These are phyloP conservation scores for Xylaria sp. DNA, from an alignment of 2,329 filamentous ascomycete genomes.

Conservation along the genomic window DNA sequence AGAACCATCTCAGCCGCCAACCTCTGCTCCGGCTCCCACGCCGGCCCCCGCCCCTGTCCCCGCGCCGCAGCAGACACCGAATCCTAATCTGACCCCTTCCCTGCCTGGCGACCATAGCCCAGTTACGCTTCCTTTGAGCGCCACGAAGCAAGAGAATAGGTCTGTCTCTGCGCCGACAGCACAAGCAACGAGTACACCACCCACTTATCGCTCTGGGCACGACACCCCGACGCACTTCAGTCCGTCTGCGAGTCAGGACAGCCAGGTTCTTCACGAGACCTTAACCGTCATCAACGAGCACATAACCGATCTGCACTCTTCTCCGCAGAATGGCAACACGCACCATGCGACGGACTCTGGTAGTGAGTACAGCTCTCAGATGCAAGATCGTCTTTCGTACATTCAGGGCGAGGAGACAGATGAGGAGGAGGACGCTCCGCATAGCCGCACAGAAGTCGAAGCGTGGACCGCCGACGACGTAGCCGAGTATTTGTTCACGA, in stretches of 20 bases:
- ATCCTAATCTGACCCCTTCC: constrained; percentile 38
- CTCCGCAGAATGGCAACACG: constrained; percentile 63
- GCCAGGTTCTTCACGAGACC: constrained; percentile 86
- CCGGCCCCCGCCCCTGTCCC: constrained; percentile 40
- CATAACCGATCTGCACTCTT: constrained; percentile 82
- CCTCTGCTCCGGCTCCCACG: constrained; percentile 35
- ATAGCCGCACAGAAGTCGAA: constrained; percentile 78
- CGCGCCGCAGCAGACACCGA: constrained; percentile 44
- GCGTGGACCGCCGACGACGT: constrained; percentile 84
- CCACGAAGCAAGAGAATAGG: constrained; percentile 52
- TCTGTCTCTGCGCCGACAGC: constrained; percentile 46
- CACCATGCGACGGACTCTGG: constrained; percentile 77
- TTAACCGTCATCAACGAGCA: constrained; percentile 97
- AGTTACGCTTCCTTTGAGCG: constrained; percentile 56
- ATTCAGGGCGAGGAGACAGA: constrained; percentile 96
- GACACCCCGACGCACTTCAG: constrained; percentile 56
- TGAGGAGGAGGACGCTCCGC: constrained; percentile 82
- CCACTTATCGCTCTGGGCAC: constrained; percentile 51
- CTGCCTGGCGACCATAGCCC: constrained; percentile 48
- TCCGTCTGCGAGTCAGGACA: constrained; percentile 62
- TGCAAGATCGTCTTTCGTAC: constrained; percentile 84
- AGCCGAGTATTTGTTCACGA: constrained; percentile 86
- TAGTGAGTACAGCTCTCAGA: constrained; percentile 87
- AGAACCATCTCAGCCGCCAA: constrained; percentile 41
- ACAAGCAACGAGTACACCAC: constrained; percentile 46